Evolutionary conservation across 2,329 filamentous ascomycete genomes (phyloP).

Genomic region (Neonectria punicea): DNA sequence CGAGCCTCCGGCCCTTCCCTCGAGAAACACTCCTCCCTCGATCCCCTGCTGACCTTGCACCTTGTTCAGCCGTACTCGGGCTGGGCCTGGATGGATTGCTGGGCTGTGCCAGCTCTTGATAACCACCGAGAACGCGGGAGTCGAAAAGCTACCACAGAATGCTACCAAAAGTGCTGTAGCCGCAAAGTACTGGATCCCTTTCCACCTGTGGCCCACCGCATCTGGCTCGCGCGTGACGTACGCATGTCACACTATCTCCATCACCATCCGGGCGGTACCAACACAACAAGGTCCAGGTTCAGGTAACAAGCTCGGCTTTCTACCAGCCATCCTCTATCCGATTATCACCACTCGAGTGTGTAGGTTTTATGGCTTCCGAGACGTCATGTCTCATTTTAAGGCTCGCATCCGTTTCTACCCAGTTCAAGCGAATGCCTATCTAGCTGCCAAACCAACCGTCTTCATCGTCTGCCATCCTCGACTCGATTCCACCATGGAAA

Average conservation of each 20-base stretch:
- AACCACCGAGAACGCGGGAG: constrained; percentile 7
- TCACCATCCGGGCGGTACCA: constrained; percentile 2
- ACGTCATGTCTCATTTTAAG: not conserved
- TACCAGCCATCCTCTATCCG: not conserved
- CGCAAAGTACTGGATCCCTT: not conserved
- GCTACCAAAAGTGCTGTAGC: not conserved
- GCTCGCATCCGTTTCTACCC: not conserved
- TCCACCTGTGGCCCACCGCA: not conserved
- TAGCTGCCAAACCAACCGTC: too few species aligned
- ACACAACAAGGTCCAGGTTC: not conserved
- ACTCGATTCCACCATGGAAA: not conserved
- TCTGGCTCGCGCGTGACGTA: constrained; percentile 23
- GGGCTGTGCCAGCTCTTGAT: constrained; percentile 17
- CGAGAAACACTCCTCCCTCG: constrained; percentile 7
- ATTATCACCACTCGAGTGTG: not conserved
- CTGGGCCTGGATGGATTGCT: not conserved
- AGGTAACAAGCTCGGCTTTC: not conserved
- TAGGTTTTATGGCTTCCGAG: not conserved
- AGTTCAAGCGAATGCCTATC: too few species aligned
- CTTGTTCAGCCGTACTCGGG: constrained; percentile 1
- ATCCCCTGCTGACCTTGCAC: constrained; percentile 16
- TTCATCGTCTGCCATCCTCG: not conserved
- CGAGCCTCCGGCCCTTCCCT: not conserved
- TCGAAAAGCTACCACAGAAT: constrained; percentile 8
- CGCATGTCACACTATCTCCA: constrained; percentile 8